A percentile compares a stretch with the other conserved stretches of the same genome.
Evolutionary conservation across 2,329 filamentous ascomycete species (phyloP).

Genomic region (Scytalidium sp.): DNA sequence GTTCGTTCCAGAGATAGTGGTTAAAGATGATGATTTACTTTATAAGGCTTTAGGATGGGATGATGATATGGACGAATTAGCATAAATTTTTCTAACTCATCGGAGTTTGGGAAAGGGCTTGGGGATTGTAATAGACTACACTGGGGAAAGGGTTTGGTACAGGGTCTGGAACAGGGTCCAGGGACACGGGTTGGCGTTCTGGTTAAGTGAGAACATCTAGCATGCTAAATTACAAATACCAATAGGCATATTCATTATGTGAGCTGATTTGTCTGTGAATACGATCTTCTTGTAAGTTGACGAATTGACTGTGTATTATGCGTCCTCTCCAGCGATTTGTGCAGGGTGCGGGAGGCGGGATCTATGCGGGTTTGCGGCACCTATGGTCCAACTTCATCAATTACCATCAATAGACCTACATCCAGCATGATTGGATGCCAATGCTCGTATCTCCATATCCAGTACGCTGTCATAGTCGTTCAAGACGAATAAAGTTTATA

Average conservation of each 20-base stretch:
- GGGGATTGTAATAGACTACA: background rate
- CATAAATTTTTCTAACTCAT: constrained; percentile 11
- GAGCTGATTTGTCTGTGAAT: background rate
- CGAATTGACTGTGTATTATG: too few species aligned
- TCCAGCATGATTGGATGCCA: too few species aligned
- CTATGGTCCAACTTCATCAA: too few species aligned
- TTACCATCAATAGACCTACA: too few species aligned
- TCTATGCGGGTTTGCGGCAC: too few species aligned
- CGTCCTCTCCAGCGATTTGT: too few species aligned
- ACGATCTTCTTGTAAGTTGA: background rate
- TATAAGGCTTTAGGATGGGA: constrained; percentile 35
- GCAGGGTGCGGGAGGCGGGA: too few species aligned
- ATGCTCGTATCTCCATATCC: too few species aligned
- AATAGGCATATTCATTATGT: background rate
- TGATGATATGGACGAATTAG: constrained; percentile 28
- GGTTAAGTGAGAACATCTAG: background rate
- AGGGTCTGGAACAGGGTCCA: background rate
- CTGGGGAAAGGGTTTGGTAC: too few species aligned
- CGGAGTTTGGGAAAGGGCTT: constrained; percentile 1
- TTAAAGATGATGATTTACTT: constrained; percentile 23
- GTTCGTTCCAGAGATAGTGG: background rate
- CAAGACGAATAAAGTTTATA: too few species aligned
- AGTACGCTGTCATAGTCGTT: too few species aligned
- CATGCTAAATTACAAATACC: background rate
- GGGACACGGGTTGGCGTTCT: background rate